These are phyloP conservation scores for Dothistroma septosporum DNA, from an alignment of 2,329 filamentous ascomycete genomes.

Conservation along the genomic window DNA sequence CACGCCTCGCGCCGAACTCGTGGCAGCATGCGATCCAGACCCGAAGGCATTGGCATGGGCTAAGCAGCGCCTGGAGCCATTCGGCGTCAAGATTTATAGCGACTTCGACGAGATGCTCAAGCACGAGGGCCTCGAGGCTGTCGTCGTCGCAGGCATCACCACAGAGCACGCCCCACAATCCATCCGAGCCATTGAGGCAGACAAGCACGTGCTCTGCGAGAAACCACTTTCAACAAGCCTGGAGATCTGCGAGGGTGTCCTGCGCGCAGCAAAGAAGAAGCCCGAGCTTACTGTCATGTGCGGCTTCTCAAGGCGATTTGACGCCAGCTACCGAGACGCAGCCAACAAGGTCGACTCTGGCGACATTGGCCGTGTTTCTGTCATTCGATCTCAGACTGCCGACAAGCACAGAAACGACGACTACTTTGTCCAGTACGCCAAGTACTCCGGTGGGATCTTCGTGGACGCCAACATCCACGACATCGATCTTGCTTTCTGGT, in stretches of 20 bases:
- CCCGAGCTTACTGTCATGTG: conserved; percentile 63
- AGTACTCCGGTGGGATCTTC: conserved; percentile 64
- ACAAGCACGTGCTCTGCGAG: conserved; percentile 57
- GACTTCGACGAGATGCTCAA: conserved; percentile 56
- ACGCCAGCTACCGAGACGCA: conserved; percentile 61
- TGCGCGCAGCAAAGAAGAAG: conserved; percentile 53
- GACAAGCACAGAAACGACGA: conserved; percentile 62
- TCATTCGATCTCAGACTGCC: conserved; percentile 63
- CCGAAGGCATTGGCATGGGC: conserved; percentile 47
- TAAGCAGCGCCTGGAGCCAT: conserved; percentile 47
- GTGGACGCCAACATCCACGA: conserved; percentile 69
- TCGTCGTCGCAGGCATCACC: conserved; percentile 53
- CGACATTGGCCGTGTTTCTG: conserved; percentile 55
- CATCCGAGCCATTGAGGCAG: conserved; percentile 52
- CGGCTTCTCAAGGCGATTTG: conserved; percentile 64
- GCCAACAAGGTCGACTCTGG: conserved; percentile 50
- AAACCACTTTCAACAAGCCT: conserved; percentile 58
- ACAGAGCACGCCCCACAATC: conserved; percentile 56
- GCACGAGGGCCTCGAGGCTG: conserved; percentile 53
- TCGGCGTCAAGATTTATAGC: conserved; percentile 51
- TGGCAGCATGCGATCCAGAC: conserved; percentile 47
- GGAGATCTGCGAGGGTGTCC: conserved; percentile 57
- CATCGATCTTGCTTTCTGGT: conserved; percentile 63
- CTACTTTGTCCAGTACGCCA: conserved; percentile 65
- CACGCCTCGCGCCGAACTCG: conserved; percentile 45